phyloP scores from a whole-genome alignment of 306 rosid genomes.

The Cucumis hystrix region DNA sequence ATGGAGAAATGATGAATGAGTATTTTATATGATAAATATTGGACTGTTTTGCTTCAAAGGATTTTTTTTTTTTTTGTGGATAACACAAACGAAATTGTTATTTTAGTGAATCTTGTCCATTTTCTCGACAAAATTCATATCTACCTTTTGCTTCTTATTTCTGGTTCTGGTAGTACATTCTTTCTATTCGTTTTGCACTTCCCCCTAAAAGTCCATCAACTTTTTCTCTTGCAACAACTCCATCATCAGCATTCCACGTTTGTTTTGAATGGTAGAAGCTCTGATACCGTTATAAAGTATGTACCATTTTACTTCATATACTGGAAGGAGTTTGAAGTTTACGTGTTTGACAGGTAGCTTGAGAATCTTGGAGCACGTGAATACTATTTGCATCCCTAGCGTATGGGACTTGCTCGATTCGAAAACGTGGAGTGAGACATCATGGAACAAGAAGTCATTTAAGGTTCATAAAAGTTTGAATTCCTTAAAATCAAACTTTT shows the following conservation, averaged over 20 bases:
- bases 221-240: not conserved
- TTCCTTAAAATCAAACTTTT: not conserved
- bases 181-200: not conserved
- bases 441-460: conserved; percentile 58
- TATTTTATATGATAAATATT: not conserved
- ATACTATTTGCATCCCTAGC: conserved; percentile 42
- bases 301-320: not conserved
- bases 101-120: not conserved
- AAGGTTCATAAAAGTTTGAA: conserved; percentile 23
- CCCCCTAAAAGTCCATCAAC: not conserved
- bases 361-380: conserved; percentile 68
- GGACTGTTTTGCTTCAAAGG: not conserved
- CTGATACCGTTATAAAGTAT: not conserved
- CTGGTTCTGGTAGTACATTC: not conserved
- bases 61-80: not conserved
- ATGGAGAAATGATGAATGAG: not conserved
- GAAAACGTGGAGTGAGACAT: conserved; percentile 47
- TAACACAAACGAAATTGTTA: not conserved
- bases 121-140: not conserved
- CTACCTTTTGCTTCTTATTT: not conserved
- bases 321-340: conserved; percentile 3
- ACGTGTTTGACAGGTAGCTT: conserved; percentile 47
- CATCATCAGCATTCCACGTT: not conserved
- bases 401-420: conserved; percentile 50
- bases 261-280: not conserved